Percentiles rank a stretch among this genome's conserved stretches.
Evolutionary conservation across 352 stramenopile genomes (phyloP).

Genomic region (Phytophthora multivora): DNA sequence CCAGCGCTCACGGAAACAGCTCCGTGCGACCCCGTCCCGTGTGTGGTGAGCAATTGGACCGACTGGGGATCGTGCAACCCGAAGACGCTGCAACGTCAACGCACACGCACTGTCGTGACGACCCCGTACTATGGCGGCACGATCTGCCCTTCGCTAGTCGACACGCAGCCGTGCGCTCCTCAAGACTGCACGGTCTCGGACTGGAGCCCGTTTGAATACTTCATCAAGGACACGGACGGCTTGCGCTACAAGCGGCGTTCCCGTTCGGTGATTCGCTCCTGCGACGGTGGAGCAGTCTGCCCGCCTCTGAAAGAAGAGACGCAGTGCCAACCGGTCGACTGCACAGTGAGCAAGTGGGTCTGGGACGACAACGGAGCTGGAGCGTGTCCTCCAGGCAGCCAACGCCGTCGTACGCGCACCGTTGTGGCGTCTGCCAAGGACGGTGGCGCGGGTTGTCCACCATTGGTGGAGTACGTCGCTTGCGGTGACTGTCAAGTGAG

Average conservation of each 20-base stretch:
- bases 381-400: constrained; percentile 33
- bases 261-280: constrained; percentile 34
- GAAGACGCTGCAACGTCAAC: constrained; percentile 37
- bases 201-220: constrained; percentile 57
- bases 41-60: constrained; percentile 42
- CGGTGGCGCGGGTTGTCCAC: constrained; percentile 34
- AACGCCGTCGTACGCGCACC: constrained; percentile 32
- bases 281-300: constrained; percentile 49
- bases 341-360: constrained; percentile 55
- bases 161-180: constrained; percentile 46
- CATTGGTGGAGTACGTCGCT: constrained; percentile 33
- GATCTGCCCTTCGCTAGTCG: constrained; percentile 39
- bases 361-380: constrained; percentile 52
- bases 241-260: constrained; percentile 50
- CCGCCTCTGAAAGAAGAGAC: constrained; percentile 52
- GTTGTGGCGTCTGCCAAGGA: constrained; percentile 35
- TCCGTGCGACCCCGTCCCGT: constrained; percentile 45
- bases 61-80: constrained; percentile 40
- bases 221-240: constrained; percentile 42
- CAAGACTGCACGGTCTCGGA: constrained; percentile 53
- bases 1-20: constrained; percentile 32
- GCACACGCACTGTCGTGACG: constrained; percentile 32
- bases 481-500: constrained; percentile 64
- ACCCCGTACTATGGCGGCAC: constrained; percentile 41
- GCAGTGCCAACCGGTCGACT: constrained; percentile 60